Evolutionary conservation across 2,329 filamentous ascomycete genomes (phyloP).

Genomic region (Lachnellula occidentalis): DNA sequence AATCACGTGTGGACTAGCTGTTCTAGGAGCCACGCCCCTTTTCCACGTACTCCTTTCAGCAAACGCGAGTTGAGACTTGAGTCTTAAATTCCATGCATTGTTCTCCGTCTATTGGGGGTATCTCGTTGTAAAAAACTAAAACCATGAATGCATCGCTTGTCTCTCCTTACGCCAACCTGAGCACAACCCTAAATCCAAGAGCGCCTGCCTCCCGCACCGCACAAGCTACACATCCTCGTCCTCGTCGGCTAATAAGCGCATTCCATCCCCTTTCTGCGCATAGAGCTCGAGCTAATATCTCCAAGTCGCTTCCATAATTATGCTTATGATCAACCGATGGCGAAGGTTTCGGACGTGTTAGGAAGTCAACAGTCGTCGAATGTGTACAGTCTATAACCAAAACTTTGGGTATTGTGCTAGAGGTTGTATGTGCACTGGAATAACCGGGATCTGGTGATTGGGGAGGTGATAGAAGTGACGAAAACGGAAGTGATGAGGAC

Average conservation of each 20-base stretch:
- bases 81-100: not conserved
- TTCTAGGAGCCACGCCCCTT: not conserved
- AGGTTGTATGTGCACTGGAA: constrained; percentile 32
- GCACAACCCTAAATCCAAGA: constrained; percentile 47
- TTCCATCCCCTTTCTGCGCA: constrained; percentile 72
- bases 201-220: constrained; percentile 70
- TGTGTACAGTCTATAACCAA: constrained; percentile 58
- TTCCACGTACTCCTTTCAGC: no score
- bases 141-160: not conserved
- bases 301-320: constrained; percentile 52
- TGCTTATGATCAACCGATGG: constrained; percentile 1
- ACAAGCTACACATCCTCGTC: constrained; percentile 66
- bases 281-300: constrained; percentile 65
- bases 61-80: not conserved
- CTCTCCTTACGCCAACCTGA: constrained; percentile 19
- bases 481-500: constrained; percentile 16
- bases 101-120: constrained; percentile 2
- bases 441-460: constrained; percentile 14
- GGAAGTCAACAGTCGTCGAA: constrained; percentile 5
- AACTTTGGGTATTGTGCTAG: constrained; percentile 36
- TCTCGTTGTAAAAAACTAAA: not conserved
- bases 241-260: constrained; percentile 61
- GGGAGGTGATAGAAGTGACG: constrained; percentile 27
- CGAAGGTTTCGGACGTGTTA: constrained; percentile 24
- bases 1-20: not conserved